Percentiles rank a stretch among this genome's conserved stretches.
Conservation (phyloP, 2,329 filamentous ascomycete species). For the Fusarium clavum region DNA sequence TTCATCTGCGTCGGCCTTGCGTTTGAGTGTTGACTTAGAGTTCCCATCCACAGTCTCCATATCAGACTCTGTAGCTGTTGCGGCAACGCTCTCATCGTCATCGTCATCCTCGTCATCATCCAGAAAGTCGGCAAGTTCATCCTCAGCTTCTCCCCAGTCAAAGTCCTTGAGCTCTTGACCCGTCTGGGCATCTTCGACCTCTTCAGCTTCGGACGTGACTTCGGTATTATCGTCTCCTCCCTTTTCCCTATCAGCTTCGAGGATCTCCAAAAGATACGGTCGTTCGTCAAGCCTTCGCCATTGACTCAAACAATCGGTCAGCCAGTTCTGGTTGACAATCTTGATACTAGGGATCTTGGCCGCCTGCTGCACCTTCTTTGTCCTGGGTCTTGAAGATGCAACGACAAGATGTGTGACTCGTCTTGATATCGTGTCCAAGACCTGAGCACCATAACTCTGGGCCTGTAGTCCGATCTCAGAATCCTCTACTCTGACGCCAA, state of each 20-base stretch:
- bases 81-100: constrained; percentile 49
- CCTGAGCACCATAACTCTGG: constrained; percentile 81
- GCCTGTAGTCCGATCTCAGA: constrained; percentile 92
- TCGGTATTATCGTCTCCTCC: constrained; percentile 50
- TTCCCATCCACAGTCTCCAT: constrained; percentile 46
- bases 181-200: constrained; percentile 48
- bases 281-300: constrained; percentile 85
- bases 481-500: constrained; percentile 80
- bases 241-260: constrained; percentile 71
- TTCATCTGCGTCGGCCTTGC: constrained; percentile 51
- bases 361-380: constrained; percentile 90
- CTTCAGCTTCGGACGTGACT: constrained; percentile 47
- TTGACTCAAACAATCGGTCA: constrained; percentile 83
- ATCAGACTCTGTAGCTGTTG: constrained; percentile 44
- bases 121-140: constrained; percentile 82
- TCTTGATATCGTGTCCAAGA: constrained; percentile 67
- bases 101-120: constrained; percentile 64
- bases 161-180: constrained; percentile 65
- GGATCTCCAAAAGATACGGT: constrained; percentile 80
- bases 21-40: constrained; percentile 49
- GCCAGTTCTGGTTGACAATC: constrained; percentile 93
- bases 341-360: constrained; percentile 83
- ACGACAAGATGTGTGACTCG: constrained; percentile 81
- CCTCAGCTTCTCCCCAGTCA: constrained; percentile 73
- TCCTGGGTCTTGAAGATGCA: constrained; percentile 77